phyloP scores from a whole-genome alignment of 2,329 filamentous ascomycete genomes.

The Trichoderma lentiforme region DNA sequence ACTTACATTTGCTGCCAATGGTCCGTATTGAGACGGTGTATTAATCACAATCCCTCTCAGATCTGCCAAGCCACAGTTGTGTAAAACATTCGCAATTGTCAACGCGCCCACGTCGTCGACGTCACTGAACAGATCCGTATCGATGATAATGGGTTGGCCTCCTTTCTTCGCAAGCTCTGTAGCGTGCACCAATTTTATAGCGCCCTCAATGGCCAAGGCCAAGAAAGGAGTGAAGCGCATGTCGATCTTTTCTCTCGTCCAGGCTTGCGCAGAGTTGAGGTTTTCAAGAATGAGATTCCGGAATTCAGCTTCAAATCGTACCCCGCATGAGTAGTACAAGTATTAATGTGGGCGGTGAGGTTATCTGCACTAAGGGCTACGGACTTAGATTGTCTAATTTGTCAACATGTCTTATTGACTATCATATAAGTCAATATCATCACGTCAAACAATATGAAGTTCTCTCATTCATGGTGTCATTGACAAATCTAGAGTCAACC shows the following conservation, averaged over 20 bases:
- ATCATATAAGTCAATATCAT: background rate
- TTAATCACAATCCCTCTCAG: background rate
- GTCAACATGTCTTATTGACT: background rate
- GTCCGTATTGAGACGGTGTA: background rate
- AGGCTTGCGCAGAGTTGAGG: background rate
- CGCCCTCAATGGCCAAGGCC: background rate
- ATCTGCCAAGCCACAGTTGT: background rate
- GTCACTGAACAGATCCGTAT: conserved; percentile 7
- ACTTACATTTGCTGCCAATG: background rate
- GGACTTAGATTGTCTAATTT: background rate
- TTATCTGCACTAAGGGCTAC: background rate
- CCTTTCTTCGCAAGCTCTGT: background rate
- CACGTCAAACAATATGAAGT: background rate
- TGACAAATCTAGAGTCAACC: background rate
- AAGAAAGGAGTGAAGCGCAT: background rate
- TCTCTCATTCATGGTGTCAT: background rate
- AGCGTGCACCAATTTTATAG: background rate
- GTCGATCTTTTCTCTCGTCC: background rate
- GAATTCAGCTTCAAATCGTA: background rate
- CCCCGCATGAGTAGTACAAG: background rate
- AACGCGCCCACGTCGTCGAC: conserved; percentile 7
- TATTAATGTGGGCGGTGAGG: background rate
- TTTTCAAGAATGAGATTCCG: background rate
- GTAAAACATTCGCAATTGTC: background rate
- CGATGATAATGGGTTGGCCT: background rate